Base-by-base conservation (phyloP, 2,329 filamentous ascomycete genomes). In the Pseudonectria buxi region DNA sequence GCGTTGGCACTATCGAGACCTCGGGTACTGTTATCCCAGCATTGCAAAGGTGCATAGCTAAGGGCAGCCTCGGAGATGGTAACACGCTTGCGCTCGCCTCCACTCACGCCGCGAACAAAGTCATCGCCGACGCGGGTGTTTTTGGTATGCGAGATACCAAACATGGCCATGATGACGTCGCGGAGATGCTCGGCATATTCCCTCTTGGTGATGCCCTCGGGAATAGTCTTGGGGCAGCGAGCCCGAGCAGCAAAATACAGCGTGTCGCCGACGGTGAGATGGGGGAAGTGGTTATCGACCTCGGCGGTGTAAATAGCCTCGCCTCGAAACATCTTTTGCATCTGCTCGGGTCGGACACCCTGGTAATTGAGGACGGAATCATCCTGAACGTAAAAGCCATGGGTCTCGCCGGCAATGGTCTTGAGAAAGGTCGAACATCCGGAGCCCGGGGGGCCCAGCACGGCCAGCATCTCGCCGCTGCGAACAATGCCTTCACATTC, bases 31-130 rank as follows among this genome's bases (percentile, higher is more conserved):
- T 50, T 50, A 14, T 50, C 47, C 47, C 47, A 50, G 16, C 45
- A 46, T 22, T 35, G 35, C 13, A 41, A 54, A 6, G 68, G 69
- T 1, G 68, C 66, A 13, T 61, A 62, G n/a, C 68, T 69, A 14
- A 74, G 58, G 10, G 67, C 60, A 1, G 81, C 83, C 57, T 87
- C 83, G 2, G 81, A 81, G 45, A 87, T 86, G 24, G 77, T 79
- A 11, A 85, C 81, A 52, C 83, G 78, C 57, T 87, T 87, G 22
- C 83, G 67, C 59, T 88, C 83, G 36, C 83, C 83, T 47, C 83
- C 83, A 31, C 77, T 83, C 0, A 88, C 78, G 55, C 83, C 83
- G 32, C 81, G 74, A 7, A 80, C 71, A 48, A 60, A 68, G 43
- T 80, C 76, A 51, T 86, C 77, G 22, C 83, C 83, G 6, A 87